Conservation (phyloP, 106 monocot species). For the Amphibolis antarctica region DNA sequence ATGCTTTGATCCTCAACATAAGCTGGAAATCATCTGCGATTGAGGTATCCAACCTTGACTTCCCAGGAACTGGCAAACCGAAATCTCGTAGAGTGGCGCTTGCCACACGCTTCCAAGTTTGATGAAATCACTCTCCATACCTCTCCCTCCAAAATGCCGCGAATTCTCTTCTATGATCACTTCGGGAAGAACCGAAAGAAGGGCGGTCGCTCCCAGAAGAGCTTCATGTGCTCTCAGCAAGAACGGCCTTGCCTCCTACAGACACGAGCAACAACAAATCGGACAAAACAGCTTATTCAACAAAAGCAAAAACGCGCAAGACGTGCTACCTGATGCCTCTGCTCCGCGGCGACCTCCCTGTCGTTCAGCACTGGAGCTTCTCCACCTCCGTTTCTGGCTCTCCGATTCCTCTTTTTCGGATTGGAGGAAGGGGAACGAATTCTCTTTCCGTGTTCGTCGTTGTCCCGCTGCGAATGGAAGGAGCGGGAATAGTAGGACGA, state of each 20-base stretch:
- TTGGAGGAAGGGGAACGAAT: background rate
- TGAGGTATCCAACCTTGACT: background rate
- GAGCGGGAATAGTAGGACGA: slow-evolving; percentile 70
- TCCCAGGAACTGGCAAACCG: slow-evolving; percentile 16
- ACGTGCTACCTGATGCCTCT: slow-evolving; percentile 44
- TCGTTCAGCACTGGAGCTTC: slow-evolving; percentile 34
- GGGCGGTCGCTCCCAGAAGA: slow-evolving; percentile 26
- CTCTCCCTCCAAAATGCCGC: background rate
- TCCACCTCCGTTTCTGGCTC: slow-evolving; percentile 16
- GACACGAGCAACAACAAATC: background rate
- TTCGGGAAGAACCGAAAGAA: slow-evolving; percentile 36
- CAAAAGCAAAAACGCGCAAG: background rate
- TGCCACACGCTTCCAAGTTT: slow-evolving; percentile 56
- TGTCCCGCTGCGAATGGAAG: slow-evolving; percentile 14
- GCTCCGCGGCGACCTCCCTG: slow-evolving; percentile 50
- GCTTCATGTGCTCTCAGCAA: slow-evolving; percentile 54
- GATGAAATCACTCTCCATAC: slow-evolving; percentile 33
- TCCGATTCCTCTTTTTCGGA: slow-evolving; percentile 37
- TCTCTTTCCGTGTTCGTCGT: background rate
- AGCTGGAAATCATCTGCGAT: background rate
- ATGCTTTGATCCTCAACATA: background rate
- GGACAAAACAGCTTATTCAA: background rate
- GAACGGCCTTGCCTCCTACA: slow-evolving; percentile 54
- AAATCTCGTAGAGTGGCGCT: slow-evolving; percentile 62
- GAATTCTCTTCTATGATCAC: slow-evolving; percentile 19